Evolutionary conservation across 1,284 basidiomycete species (phyloP).

Genomic region (Flammula alnicola): DNA sequence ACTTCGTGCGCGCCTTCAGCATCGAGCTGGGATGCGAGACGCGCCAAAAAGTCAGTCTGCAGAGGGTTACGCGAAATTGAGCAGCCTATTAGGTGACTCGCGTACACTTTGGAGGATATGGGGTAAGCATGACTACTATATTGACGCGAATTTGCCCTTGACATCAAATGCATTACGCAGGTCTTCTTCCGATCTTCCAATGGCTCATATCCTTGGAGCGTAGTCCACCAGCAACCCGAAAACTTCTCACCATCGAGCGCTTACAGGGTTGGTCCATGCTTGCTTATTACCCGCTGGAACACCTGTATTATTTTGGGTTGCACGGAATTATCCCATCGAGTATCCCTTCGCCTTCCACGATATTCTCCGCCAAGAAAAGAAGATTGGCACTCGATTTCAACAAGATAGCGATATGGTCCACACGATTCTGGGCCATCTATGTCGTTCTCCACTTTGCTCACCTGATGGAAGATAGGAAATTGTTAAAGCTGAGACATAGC

Average conservation of each 20-base stretch:
- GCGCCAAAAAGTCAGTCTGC: constrained; percentile 56
- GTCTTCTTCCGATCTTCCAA: constrained; percentile 75
- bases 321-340: constrained; percentile 66
- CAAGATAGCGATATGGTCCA: constrained; percentile 66
- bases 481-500: constrained; percentile 58
- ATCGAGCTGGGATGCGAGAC: constrained; percentile 60
- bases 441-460: constrained; percentile 75
- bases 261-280: constrained; percentile 87
- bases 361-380: constrained; percentile 46
- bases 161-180: constrained; percentile 38
- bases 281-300: constrained; percentile 81
- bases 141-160: not conserved
- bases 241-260: constrained; percentile 75
- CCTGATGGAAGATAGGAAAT: constrained; percentile 65
- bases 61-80: constrained; percentile 57
- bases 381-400: constrained; percentile 50
- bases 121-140: constrained; percentile 50
- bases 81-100: constrained; percentile 63
- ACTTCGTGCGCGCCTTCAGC: constrained; percentile 68
- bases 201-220: constrained; percentile 79
- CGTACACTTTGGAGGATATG: constrained; percentile 76
- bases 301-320: constrained; percentile 71
- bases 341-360: constrained; percentile 46
- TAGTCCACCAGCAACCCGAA: constrained; percentile 66
- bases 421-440: constrained; percentile 79